Conservation (phyloP, 179 eudicot genomes). For the Patellifolia procumbens region DNA sequence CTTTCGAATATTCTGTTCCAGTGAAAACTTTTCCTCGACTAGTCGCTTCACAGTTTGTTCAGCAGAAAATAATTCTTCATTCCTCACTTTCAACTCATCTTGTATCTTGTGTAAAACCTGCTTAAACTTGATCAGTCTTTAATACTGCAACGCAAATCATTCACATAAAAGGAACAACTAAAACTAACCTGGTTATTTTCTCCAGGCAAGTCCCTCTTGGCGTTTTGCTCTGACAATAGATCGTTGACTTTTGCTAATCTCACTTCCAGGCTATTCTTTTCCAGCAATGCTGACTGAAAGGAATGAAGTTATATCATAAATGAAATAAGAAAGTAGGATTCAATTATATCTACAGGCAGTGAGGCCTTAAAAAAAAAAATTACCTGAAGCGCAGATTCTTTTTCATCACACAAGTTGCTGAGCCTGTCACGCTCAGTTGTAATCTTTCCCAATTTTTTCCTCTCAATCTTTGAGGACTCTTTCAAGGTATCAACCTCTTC, state of each 20-base stretch:
- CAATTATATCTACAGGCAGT: neutral
- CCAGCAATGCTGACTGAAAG: slow-evolving; percentile 57
- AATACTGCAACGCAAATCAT: too few species aligned
- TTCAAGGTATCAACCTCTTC: slow-evolving; percentile 70
- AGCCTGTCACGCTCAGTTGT: slow-evolving; percentile 53
- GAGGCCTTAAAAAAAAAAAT: slow-evolving; percentile 4
- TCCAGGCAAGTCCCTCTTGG: slow-evolving; percentile 59
- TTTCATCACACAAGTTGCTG: slow-evolving; percentile 61
- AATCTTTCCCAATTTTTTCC: slow-evolving; percentile 52
- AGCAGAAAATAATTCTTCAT: slow-evolving; percentile 63
- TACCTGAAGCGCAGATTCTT: slow-evolving; percentile 81
- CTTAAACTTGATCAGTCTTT: slow-evolving; percentile 15
- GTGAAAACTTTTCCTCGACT: slow-evolving; percentile 53
- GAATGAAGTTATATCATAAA: neutral
- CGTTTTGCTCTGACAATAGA: slow-evolving; percentile 46
- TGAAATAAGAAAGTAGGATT: neutral
- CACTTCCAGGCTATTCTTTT: slow-evolving; percentile 64
- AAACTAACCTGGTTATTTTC: slow-evolving; percentile 63
- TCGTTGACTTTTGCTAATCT: slow-evolving; percentile 54
- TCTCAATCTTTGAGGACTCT: slow-evolving; percentile 50
- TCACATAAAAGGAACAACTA: neutral
- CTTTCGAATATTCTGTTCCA: slow-evolving; percentile 68
- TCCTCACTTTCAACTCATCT: slow-evolving; percentile 67
- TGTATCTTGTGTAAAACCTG: slow-evolving; percentile 68
- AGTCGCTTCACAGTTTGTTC: slow-evolving; percentile 72